A percentile compares a stretch with the other conserved stretches of the same genome.
phyloP scores from a whole-genome alignment of 2,329 filamentous ascomycete genomes.

The Rutstroemia sp. region DNA sequence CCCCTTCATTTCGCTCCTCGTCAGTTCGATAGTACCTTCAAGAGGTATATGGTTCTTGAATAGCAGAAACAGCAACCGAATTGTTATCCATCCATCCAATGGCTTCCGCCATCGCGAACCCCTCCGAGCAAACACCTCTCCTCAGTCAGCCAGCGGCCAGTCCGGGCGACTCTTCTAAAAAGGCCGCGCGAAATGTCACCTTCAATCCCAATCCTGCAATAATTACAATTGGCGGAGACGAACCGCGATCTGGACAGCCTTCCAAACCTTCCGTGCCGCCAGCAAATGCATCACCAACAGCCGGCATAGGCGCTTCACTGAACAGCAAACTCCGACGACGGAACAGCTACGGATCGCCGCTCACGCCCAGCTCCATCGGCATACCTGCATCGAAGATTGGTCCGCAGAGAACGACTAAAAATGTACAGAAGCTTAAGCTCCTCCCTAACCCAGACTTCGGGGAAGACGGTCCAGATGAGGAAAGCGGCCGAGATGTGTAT shows the following conservation, averaged over 20 bases:
- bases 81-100: neutral
- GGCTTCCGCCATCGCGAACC: constrained; percentile 1
- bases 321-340: constrained; percentile 83
- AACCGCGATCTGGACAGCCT: neutral
- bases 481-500: constrained; percentile 92
- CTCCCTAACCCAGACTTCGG: constrained; percentile 81
- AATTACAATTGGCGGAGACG: constrained; percentile 45
- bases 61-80: neutral
- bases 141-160: neutral
- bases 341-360: constrained; percentile 64
- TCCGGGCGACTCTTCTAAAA: constrained; percentile 2
- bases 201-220: constrained; percentile 66
- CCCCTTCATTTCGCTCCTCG: neutral
- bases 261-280: neutral
- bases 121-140: constrained; percentile 7
- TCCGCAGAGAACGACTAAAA: constrained; percentile 90
- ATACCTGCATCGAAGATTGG: constrained; percentile 63
- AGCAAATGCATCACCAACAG: constrained; percentile 27
- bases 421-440: constrained; percentile 94
- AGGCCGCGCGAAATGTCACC: constrained; percentile 52
- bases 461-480: constrained; percentile 72
- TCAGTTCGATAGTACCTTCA: neutral
- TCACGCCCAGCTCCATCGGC: constrained; percentile 28
- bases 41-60: neutral
- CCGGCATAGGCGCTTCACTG: constrained; percentile 62